Percentiles rank a stretch among this genome's conserved stretches.
These are phyloP conservation scores for Tricholoma hemisulphureum DNA, from an alignment of 768 basidiomycete genomes.

Conservation along the genomic window DNA sequence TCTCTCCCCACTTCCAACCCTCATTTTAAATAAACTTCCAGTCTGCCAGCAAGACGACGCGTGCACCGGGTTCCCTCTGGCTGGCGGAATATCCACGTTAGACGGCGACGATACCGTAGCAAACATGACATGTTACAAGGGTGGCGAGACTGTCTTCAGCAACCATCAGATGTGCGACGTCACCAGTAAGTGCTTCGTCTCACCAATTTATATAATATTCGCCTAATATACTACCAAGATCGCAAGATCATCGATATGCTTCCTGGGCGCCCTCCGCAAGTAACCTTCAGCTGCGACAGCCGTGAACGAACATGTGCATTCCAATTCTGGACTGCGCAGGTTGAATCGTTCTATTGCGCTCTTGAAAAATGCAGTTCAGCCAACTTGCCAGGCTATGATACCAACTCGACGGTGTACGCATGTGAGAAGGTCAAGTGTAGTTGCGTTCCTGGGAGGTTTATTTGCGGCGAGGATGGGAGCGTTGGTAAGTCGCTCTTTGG, in stretches of 20 bases:
- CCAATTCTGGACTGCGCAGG: conserved; percentile 96
- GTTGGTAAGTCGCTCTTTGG: conserved; percentile 57
- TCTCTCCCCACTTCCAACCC: background rate
- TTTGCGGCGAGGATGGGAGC: conserved; percentile 94
- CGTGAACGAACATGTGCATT: conserved; percentile 71
- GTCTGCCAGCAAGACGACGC: conserved; percentile 84
- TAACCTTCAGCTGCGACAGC: conserved; percentile 90
- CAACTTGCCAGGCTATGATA: conserved; percentile 49
- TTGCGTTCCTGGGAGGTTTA: conserved; percentile 91
- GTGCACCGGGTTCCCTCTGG: conserved; percentile 77
- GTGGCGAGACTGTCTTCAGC: conserved; percentile 89
- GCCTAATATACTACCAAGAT: conserved; percentile 47
- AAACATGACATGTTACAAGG: conserved; percentile 93
- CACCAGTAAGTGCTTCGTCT: conserved; percentile 65
- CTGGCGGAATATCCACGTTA: conserved; percentile 36
- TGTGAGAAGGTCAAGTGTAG: conserved; percentile 86
- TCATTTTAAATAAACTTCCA: conserved; percentile 27
- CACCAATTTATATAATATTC: background rate
- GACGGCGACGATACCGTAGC: conserved; percentile 37
- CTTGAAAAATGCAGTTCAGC: conserved; percentile 67
- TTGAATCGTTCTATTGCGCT: conserved; percentile 95
- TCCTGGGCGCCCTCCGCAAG: conserved; percentile 89
- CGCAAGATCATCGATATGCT: conserved; percentile 92
- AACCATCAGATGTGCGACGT: conserved; percentile 99
- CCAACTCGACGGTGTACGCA: conserved; percentile 71